Evolutionary conservation across 345 rosid species (phyloP).

Genomic region (Ceriops decandra): DNA sequence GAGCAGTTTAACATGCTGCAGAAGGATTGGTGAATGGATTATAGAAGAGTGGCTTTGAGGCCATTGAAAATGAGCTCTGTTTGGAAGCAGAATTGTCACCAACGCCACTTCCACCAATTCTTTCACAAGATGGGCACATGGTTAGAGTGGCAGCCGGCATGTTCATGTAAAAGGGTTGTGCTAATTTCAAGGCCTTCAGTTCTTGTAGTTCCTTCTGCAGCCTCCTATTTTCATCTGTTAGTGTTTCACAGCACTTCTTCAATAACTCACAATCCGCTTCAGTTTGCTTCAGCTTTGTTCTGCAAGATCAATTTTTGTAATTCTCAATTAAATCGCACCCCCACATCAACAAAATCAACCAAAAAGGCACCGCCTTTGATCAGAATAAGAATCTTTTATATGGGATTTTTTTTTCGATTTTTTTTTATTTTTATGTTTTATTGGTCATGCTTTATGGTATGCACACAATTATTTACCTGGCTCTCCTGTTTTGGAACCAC

Average conservation of each 20-base stretch:
- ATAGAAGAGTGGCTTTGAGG: constrained; percentile 58
- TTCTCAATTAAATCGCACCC: neutral
- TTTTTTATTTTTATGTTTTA: constrained; percentile 1
- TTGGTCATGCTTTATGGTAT: neutral
- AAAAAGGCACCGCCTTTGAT: neutral
- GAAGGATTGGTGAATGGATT: constrained; percentile 74
- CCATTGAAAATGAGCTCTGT: constrained; percentile 43
- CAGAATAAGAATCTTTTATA: neutral
- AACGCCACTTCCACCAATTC: constrained; percentile 44
- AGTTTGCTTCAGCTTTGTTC: constrained; percentile 34
- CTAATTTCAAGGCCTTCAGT: constrained; percentile 25
- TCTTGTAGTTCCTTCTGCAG: constrained; percentile 25
- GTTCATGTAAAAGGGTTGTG: constrained; percentile 31
- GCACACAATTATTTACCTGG: constrained; percentile 46
- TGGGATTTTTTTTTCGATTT: constrained; percentile 4
- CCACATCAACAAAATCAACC: neutral
- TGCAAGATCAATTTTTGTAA: neutral
- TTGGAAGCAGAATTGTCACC: constrained; percentile 21
- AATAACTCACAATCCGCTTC: constrained; percentile 29
- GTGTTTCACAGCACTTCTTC: constrained; percentile 28
- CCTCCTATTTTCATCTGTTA: constrained; percentile 31
- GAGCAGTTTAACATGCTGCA: constrained; percentile 60
- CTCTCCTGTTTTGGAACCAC: constrained; percentile 99
- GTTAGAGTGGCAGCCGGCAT: constrained; percentile 31
- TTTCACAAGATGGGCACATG: constrained; percentile 44